Evolutionary conservation across 345 rosid species (phyloP).

Genomic region (Gossypium herbaceum): DNA sequence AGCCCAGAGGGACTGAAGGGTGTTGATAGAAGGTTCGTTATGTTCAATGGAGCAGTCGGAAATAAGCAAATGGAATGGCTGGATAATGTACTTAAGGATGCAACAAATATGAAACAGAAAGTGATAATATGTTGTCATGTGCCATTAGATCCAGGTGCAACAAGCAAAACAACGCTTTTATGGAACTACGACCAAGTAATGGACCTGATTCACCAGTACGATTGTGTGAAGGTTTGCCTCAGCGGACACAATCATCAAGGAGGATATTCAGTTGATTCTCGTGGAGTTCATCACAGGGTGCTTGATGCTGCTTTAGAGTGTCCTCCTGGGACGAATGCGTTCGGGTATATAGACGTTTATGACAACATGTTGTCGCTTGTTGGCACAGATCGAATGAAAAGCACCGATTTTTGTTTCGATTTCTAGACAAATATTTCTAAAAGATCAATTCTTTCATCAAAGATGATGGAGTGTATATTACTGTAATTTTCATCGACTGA

Average conservation of each 20-base stretch:
- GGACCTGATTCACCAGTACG: slow-evolving; percentile 59
- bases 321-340: slow-evolving; percentile 80
- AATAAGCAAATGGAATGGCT: slow-evolving; percentile 74
- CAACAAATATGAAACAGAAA: slow-evolving; percentile 57
- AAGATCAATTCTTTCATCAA: not conserved
- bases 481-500: slow-evolving; percentile 7
- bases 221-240: slow-evolving; percentile 76
- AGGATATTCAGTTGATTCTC: slow-evolving; percentile 68
- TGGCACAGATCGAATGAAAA: slow-evolving; percentile 58
- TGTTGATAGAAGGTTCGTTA: slow-evolving; percentile 72
- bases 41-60: slow-evolving; percentile 92
- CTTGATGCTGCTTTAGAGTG: slow-evolving; percentile 91
- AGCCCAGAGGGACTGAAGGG: slow-evolving; percentile 69
- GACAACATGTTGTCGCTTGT: slow-evolving; percentile 57
- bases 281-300: slow-evolving; percentile 76
- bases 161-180: slow-evolving; percentile 52
- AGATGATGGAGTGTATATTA: slow-evolving; percentile 10
- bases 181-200: slow-evolving; percentile 89
- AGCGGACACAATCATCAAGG: slow-evolving; percentile 88
- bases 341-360: slow-evolving; percentile 69
- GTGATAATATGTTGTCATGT: slow-evolving; percentile 81
- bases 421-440: slow-evolving; percentile 3
- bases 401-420: slow-evolving; percentile 40
- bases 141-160: slow-evolving; percentile 64
- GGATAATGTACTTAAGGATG: slow-evolving; percentile 59